Evolutionary conservation across 176 grass and related monocot genomes (phyloP), one percentile per base, ranked within the genome.

Genomic region (Otatea glauca): DNA sequence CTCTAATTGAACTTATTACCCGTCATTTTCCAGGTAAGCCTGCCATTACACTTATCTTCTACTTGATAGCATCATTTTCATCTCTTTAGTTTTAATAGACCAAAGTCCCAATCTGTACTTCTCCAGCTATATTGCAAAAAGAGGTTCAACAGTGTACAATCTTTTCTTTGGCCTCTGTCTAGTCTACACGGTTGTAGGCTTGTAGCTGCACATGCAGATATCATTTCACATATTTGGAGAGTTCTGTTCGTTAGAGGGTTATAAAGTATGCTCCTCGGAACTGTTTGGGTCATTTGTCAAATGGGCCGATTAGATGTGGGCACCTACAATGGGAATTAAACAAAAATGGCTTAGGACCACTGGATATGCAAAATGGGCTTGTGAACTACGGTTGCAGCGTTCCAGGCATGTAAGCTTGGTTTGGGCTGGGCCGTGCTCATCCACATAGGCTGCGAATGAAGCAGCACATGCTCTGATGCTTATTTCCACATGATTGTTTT

Each of bases 21-120:
- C 86, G 89, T n/a, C 89, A 99, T 81, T 96, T 99, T 90, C 93
- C 96, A 64, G 93, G 96, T 99, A 90, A 88, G 24, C 44, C 13
- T 44, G 21, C 34, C 7, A 48, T 18, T 68, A 20, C 24, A 44
- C 23, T 61, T 70, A 53, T 77, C 37, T 70, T 88, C 13, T 63
- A 20, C 49, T 37, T 42, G 6, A 21, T 87, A 69, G 37, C 68
- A 16, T 78, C 16, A 27, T 68, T 61, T 62, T 47, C 3, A 11
- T 4, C 9, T 88, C 16, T 83, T 77, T 34, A 8, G 9, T 84
- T 53, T 6, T 77, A 49, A 24, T 77, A 81, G 6, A 37, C 14
- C 24, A 50, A 12, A 44, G 45, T 43, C 8, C 2, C 25, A 55
- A 17, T 62, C 5, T 55, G 47, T 53, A 55, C 12, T 56, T 88